Percentiles rank a stretch among this genome's conserved stretches.
These are phyloP conservation scores for Epichloe brachyelytri DNA, from an alignment of 2,329 filamentous ascomycete species.

Conservation along the genomic window DNA sequence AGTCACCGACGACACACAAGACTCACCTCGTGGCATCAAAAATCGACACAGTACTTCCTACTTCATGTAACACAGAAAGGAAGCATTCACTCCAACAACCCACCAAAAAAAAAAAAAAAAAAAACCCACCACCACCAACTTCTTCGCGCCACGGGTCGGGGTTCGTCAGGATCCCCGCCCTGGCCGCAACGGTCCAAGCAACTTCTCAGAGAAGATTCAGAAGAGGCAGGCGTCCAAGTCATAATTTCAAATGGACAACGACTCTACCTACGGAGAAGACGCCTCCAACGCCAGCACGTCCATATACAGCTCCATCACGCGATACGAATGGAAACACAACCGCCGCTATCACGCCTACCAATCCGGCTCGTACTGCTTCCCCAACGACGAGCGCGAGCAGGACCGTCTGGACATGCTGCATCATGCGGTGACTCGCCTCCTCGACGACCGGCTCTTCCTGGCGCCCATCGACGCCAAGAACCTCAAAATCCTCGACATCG, in stretches of 20 bases:
- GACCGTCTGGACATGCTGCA: constrained; percentile 27
- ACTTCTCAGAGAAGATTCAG: too few species aligned
- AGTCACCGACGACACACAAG: background rate
- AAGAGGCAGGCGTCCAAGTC: background rate
- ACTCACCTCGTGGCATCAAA: too few species aligned
- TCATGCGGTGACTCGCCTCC: constrained; percentile 18
- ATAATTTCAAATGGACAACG: constrained; percentile 5
- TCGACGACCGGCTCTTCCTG: constrained; percentile 22
- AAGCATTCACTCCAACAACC: background rate
- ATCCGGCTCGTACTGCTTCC: constrained; percentile 23
- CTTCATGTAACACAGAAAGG: too few species aligned
- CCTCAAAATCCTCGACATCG: constrained; percentile 30
- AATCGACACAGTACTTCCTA: too few species aligned
- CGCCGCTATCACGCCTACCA: constrained; percentile 28
- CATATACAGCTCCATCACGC: constrained; percentile 21
- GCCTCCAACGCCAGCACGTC: constrained; percentile 10
- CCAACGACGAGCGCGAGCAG: constrained; percentile 26
- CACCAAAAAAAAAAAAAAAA: background rate
- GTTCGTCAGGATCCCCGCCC: background rate
- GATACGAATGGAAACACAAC: constrained; percentile 26
- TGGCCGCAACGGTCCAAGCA: background rate
- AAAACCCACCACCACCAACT: too few species aligned
- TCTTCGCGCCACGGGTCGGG: background rate
- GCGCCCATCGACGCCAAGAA: constrained; percentile 23
- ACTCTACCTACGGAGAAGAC: constrained; percentile 8